Base-by-base conservation (phyloP, 768 basidiomycete species). In the Leucosporidium scottii region DNA sequence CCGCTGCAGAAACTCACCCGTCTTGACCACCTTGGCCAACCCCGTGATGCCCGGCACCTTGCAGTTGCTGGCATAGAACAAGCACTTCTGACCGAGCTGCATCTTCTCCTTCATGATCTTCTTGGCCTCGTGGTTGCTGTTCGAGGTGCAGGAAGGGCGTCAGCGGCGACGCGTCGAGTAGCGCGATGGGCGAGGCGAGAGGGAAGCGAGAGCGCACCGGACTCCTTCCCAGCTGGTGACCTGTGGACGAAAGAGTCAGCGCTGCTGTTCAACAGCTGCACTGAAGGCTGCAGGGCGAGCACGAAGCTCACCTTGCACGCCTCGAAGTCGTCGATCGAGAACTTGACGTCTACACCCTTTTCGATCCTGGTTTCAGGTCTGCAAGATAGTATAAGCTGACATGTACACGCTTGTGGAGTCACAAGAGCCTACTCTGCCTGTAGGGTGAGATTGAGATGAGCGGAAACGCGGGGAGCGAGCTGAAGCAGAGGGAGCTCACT, bases 11-110 rank as follows among this genome's bases (percentile, higher is more conserved):
- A 8, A 44, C 39, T 13, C 39, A 44, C 39, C 39, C 39, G 39
- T 44, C 77, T 85, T 90, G 36, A 82, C 82, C 12, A 94, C 86
- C 85, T 89, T 83, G 21, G 90, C 90, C 77, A 91, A 87, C 15
- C 84, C 91, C 51, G 88, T 87, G 65, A 93, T 84, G 23, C 90
- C 90, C 87, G 68, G 65, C 21, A 74, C 83, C 79, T 89, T 91
- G 79, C 88, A 90, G 75, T 89, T 93, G 10, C 89, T 91, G 74
- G 91, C 89, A 76, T 92, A 92, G 78, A 92, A 68, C 4, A 74
- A 48, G 34, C 70, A 70, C 20, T 55, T 53, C 25, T 74, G 68
- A 1, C 51, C 67, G 39, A 62, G 8, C 48, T 71, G 71, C 72
- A 74, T 74, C 39, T 63, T 27, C 8, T 49, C 18, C 39, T 63